Evolutionary conservation across 163 green algal genomes (phyloP), one percentile per base, ranked within the genome.

Genomic region (Prototheca stagnorum): DNA sequence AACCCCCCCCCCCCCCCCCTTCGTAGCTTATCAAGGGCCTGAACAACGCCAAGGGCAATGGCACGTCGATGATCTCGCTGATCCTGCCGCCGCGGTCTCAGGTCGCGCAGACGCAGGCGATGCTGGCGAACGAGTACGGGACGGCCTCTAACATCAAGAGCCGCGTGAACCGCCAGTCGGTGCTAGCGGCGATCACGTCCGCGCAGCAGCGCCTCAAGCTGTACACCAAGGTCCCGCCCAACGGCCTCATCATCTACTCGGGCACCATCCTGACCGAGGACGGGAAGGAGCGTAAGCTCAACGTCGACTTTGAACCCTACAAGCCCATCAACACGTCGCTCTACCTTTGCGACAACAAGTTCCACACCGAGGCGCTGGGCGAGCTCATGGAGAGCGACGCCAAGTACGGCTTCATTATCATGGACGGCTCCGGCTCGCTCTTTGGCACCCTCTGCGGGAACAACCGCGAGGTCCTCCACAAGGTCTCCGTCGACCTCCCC

Each of bases 311-410:
- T 70, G 90, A 99, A 76, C 90, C 90, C 9, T 99, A 98, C 82
- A 99, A 98, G 66, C 80, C 90, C 39, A 98, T 99, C 82, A 99
- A 99, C 79, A 97, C 90, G 4, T 94, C 80, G 1, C 70, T 99
- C 23, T 99, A 99, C 73, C 73, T 99, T 19, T 99, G 90, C 64
- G 90, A 99, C 72, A 99, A 98, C 75, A 99, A 98, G 74, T 99
- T 99, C 63, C 90, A 99, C 74, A 95, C 84, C 21, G 84, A 95
- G 69, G 86, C 91, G 17, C 70, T 99, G 36, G 83, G 78, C 46
- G 90, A 97, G 74, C 76, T 99, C 46, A 70, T 99, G 49, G 81
- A 97, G 66, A 79, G 71, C 11, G 85, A 94, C 72, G 79, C 74
- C 61, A 92, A 80, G 74, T 99, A 98, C 56, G 90, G 90, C n/a